Evolutionary conservation across 2,329 filamentous ascomycete species (phyloP).

Genomic region (Verticillium nonalfalfae): DNA sequence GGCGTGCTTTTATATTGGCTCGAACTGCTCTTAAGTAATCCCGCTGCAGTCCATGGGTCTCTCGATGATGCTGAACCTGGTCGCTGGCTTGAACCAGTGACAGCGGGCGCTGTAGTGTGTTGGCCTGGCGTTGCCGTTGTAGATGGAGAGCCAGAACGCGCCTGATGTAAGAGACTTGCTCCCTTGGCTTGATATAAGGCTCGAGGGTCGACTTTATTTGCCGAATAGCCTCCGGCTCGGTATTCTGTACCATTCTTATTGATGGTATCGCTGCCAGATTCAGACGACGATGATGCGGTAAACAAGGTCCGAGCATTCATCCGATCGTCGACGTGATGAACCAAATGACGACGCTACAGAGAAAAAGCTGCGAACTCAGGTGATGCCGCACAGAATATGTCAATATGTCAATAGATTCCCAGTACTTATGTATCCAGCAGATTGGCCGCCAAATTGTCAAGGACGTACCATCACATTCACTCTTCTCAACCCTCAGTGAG

Average conservation of each 20-base stretch:
- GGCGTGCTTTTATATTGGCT: constrained; percentile 43
- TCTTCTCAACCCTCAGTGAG: background rate
- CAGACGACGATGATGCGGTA: background rate
- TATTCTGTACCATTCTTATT: constrained; percentile 7
- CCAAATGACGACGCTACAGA: no score
- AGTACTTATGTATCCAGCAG: no score
- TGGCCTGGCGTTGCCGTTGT: constrained; percentile 16
- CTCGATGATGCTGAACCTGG: constrained; percentile 17
- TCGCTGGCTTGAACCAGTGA: constrained; percentile 38
- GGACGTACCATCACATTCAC: no score
- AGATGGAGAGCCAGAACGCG: constrained; percentile 49
- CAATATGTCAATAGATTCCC: no score
- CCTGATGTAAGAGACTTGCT: constrained; percentile 50
- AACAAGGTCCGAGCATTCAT: no score
- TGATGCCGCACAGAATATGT: no score
- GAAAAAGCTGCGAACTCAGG: no score
- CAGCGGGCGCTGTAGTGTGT: constrained; percentile 24
- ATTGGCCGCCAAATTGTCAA: no score
- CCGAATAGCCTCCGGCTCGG: constrained; percentile 25
- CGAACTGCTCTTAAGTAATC: constrained; percentile 50
- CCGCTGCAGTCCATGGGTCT: constrained; percentile 24
- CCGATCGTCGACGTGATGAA: no score
- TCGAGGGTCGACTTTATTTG: constrained; percentile 37
- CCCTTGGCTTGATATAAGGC: constrained; percentile 49
- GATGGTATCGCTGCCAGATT: background rate